These are phyloP conservation scores for Lophiotrema nucula DNA, from an alignment of 495 filamentous ascomycete species.

Conservation along the genomic window DNA sequence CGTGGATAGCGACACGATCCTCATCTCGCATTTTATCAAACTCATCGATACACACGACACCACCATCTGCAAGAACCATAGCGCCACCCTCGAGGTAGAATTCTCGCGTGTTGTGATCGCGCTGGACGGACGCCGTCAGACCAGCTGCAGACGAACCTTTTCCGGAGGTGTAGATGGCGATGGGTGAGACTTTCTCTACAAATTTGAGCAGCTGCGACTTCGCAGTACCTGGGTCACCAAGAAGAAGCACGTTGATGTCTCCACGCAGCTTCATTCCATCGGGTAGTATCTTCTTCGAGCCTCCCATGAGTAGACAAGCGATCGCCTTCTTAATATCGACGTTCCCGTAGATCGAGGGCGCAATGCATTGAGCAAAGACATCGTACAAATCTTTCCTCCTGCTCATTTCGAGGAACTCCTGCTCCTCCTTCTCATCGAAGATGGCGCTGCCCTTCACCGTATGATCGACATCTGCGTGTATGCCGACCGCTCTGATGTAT, in stretches of 20 bases:
- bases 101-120: slow-evolving; percentile 86
- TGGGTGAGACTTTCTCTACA: slow-evolving; percentile 93
- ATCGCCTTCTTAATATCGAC: slow-evolving; percentile 98
- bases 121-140: slow-evolving; percentile 96
- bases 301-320: slow-evolving; percentile 88
- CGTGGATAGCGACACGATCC: slow-evolving; percentile 97
- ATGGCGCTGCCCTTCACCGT: slow-evolving; percentile 80
- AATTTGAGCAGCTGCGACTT: slow-evolving; percentile 98
- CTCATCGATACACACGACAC: slow-evolving; percentile 98
- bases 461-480: slow-evolving; percentile 84
- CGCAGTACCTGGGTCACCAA: slow-evolving; percentile 97
- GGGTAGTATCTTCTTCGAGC: slow-evolving; percentile 96
- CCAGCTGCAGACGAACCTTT: slow-evolving; percentile 98
- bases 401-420: slow-evolving; percentile 94
- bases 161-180: slow-evolving; percentile 98
- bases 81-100: slow-evolving; percentile 98
- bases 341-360: slow-evolving; percentile 97
- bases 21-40: slow-evolving; percentile 99
- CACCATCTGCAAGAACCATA: slow-evolving; percentile 97
- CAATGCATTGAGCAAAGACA: slow-evolving; percentile 86
- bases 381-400: slow-evolving; percentile 88
- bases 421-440: slow-evolving; percentile 95
- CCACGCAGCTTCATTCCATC: slow-evolving; percentile 98
- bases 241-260: slow-evolving; percentile 96
- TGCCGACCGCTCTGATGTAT: slow-evolving; percentile 91